Base-by-base conservation (phyloP, 2,329 filamentous ascomycete species). In the Colletotrichum tropicale region DNA sequence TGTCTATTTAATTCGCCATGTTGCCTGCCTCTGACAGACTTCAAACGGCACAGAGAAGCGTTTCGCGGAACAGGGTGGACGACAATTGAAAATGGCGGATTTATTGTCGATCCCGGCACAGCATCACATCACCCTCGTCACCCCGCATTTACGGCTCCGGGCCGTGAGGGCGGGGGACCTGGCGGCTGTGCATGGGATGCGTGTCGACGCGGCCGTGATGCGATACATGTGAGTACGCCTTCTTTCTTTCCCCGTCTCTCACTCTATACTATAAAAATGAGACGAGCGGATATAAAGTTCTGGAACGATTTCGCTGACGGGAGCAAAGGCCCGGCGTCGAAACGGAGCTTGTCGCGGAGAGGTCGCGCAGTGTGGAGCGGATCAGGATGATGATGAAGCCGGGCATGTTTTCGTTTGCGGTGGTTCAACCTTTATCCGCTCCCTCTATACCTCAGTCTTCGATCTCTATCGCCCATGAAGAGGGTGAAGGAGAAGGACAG, bases 351-450 rank as follows among this genome's bases (percentile, higher is more conserved):
- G 55, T 34, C 0, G 58, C 58, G 18, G 28, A 61, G 28, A 21
- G 0, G 26, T n/a, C 26, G 2, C 16, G 28, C 0, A 61, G 58
- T 16, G 30, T 34, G 58, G 58, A 61, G 26, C 1, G 58, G 10
- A 10, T 61, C 5, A 9, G 18, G 12, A n/a, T 32, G 28, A 61
- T 61, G 58, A 34, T 61, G 30, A 34, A 0, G 30, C 7, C 28
- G 18, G 58, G 12, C 26, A 61, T 21, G 58, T 34, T 34, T 21
- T 61, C 58, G 26, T 61, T 61, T 15, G 58, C 58, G 18, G 58
- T 32, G 2, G 6, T 3, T 48, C 0, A 21, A 9, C 10, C 43
- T 2, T 48, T 7, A 48, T 18, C 8, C 0, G 8, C 5, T 0
- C 8, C 8, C 36, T 9, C 36, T 28, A 12, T 13, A 10, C 6